Evolutionary conservation across 768 basidiomycete species (phyloP).

Genomic region (Tulasnella calospora): DNA sequence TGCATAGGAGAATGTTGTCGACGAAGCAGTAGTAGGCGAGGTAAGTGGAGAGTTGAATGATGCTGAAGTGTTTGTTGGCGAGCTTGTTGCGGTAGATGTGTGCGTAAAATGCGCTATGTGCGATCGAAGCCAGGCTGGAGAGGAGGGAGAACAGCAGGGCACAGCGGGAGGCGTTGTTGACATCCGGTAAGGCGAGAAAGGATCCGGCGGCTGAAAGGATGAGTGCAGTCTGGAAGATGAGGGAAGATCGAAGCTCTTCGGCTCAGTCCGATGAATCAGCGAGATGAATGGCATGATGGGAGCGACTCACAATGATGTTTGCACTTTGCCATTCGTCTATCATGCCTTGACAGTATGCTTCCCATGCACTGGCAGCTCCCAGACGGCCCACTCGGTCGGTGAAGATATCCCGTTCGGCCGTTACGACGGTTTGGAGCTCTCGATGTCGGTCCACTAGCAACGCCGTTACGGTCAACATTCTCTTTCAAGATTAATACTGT

Average conservation of each 20-base stretch:
- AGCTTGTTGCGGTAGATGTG: conserved; percentile 16
- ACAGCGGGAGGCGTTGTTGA: conserved; percentile 17
- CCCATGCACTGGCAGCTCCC: conserved; percentile 20
- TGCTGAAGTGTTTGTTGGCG: conserved; percentile 19
- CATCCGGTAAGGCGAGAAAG: conserved; percentile 22
- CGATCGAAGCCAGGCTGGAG: conserved; percentile 19
- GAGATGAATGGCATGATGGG: neutral
- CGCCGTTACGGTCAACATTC: neutral
- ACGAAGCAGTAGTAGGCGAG: conserved; percentile 19
- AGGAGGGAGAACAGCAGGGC: conserved; percentile 14
- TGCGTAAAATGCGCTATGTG: conserved; percentile 13
- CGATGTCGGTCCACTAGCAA: neutral
- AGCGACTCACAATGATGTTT: conserved; percentile 20
- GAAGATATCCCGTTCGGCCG: conserved; percentile 18
- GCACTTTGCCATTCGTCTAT: conserved; percentile 23
- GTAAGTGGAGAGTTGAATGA: conserved; percentile 22
- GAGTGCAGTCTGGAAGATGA: neutral
- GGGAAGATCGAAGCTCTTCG: neutral
- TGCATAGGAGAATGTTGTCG: conserved; percentile 17
- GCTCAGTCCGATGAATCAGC: neutral
- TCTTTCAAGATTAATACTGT: neutral
- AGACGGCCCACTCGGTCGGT: conserved; percentile 12
- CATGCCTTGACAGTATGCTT: conserved; percentile 12
- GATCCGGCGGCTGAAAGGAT: conserved; percentile 5
- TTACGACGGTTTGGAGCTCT: neutral